Conservation (phyloP, 2,329 filamentous ascomycete species). For the Teratosphaeria epicoccoides region DNA sequence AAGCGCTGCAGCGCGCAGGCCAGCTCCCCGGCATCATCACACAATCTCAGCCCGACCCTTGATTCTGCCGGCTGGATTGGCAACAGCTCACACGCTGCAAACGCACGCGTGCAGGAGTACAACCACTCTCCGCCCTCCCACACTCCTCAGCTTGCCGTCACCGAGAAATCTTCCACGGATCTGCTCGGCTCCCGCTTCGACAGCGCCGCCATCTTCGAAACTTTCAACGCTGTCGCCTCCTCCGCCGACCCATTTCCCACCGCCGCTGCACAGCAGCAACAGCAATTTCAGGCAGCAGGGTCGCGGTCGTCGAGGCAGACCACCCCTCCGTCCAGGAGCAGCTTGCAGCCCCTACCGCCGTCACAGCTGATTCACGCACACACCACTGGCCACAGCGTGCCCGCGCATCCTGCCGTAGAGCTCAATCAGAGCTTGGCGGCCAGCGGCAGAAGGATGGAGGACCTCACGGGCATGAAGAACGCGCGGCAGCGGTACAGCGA, state of each 20-base stretch:
- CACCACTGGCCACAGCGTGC: slow-evolving; percentile 5
- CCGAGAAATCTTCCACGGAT: slow-evolving; percentile 24
- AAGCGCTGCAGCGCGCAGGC: slow-evolving; percentile 5
- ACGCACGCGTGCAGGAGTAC: not conserved
- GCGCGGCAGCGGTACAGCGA: slow-evolving; percentile 66
- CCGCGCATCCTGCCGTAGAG: slow-evolving; percentile 24
- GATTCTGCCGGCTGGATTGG: not conserved
- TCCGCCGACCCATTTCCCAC: slow-evolving; percentile 11
- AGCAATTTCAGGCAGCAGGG: not conserved
- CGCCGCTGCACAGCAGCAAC: slow-evolving; percentile 6
- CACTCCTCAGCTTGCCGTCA: slow-evolving; percentile 19
- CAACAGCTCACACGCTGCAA: slow-evolving; percentile 1
- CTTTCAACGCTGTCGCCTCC: slow-evolving; percentile 26
- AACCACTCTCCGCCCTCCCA: not conserved
- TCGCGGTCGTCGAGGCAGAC: not conserved
- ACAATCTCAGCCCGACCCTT: slow-evolving; percentile 7
- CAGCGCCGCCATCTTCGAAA: slow-evolving; percentile 27
- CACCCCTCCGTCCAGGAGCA: not conserved
- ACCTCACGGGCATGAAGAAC: slow-evolving; percentile 38
- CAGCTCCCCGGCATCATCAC: slow-evolving; percentile 1
- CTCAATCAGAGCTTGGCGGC: slow-evolving; percentile 33
- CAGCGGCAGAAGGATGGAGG: slow-evolving; percentile 38
- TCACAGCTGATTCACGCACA: slow-evolving; percentile 3
- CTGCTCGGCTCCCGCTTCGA: slow-evolving; percentile 33
- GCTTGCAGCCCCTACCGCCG: not conserved